These are phyloP conservation scores for Neurospora sp. DNA, from an alignment of 495 filamentous ascomycete genomes.

Conservation along the genomic window DNA sequence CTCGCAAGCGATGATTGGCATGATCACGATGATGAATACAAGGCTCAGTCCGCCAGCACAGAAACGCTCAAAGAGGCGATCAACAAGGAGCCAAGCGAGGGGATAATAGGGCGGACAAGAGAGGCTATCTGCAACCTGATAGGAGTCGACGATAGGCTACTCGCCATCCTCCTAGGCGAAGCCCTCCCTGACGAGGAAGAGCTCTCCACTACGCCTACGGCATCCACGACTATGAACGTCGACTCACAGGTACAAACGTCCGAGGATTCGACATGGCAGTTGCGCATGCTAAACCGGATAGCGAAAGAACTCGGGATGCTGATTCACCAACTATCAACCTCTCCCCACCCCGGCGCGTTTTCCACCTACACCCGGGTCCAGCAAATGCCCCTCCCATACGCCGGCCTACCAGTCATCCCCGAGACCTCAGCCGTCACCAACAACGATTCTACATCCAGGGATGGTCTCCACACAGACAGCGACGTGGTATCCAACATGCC, in stretches of 20 bases:
- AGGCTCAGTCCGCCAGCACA: not conserved
- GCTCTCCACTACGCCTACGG: conserved; percentile 31
- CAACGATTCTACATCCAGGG: conserved; percentile 3
- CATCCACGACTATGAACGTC: conserved; percentile 13
- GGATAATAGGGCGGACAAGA: conserved; percentile 67
- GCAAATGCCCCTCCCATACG: conserved; percentile 42
- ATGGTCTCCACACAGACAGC: not conserved
- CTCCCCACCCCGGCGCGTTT: conserved; percentile 63
- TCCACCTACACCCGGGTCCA: conserved; percentile 55
- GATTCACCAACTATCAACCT: conserved; percentile 67
- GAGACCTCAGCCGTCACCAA: conserved; percentile 28
- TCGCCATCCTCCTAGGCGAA: conserved; percentile 84
- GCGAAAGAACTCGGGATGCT: conserved; percentile 77
- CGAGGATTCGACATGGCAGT: conserved; percentile 55
- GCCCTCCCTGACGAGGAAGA: conserved; percentile 51
- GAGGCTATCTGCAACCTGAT: conserved; percentile 82
- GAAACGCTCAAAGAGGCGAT: conserved; percentile 10
- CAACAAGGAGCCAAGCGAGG: conserved; percentile 36
- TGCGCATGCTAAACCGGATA: conserved; percentile 68
- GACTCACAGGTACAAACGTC: conserved; percentile 19
- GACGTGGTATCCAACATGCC: conserved; percentile 21
- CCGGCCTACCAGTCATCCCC: conserved; percentile 44
- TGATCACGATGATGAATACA: conserved; percentile 22
- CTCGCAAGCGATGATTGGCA: conserved; percentile 28
- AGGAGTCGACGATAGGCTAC: conserved; percentile 76